Conservation (phyloP, 441 rosid genomes). For the Erodium moschatum region DNA sequence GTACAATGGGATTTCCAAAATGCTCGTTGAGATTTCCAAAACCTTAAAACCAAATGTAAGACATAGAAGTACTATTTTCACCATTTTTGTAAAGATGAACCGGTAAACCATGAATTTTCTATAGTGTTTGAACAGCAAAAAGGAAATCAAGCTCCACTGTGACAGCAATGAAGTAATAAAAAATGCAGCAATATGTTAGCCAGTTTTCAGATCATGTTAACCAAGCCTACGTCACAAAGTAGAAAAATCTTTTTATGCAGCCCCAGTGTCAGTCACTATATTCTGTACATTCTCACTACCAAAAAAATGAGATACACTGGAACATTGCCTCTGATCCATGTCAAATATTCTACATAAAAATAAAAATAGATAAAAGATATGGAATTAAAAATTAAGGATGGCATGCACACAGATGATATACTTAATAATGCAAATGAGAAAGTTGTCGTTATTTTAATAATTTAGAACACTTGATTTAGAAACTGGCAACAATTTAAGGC, state of each 20-base stretch:
- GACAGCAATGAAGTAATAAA: not conserved
- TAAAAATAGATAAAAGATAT: too few relatives aligned
- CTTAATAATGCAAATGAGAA: too few relatives aligned
- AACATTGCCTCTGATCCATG: not conserved
- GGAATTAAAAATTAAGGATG: not conserved
- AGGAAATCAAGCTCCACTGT: not conserved
- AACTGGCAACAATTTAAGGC: not conserved
- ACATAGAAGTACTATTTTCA: too few relatives aligned
- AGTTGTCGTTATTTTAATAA: too few relatives aligned
- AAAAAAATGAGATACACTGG: not conserved
- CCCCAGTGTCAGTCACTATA: not conserved
- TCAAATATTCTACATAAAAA: not conserved
- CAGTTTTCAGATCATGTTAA: not conserved
- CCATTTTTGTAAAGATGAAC: not conserved
- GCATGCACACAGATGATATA: not conserved
- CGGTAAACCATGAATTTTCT: not conserved
- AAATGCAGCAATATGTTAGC: not conserved
- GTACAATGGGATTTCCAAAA: too few relatives aligned
- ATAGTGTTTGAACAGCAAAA: slow-evolving; percentile 17
- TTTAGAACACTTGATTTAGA: not conserved
- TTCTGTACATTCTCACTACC: not conserved
- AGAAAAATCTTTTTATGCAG: not conserved
- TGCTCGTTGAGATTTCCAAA: too few relatives aligned
- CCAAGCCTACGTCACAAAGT: not conserved
- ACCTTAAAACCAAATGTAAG: too few relatives aligned